phyloP scores from a whole-genome alignment of 2,329 filamentous ascomycete genomes.

The Aureobasidium sp. region DNA sequence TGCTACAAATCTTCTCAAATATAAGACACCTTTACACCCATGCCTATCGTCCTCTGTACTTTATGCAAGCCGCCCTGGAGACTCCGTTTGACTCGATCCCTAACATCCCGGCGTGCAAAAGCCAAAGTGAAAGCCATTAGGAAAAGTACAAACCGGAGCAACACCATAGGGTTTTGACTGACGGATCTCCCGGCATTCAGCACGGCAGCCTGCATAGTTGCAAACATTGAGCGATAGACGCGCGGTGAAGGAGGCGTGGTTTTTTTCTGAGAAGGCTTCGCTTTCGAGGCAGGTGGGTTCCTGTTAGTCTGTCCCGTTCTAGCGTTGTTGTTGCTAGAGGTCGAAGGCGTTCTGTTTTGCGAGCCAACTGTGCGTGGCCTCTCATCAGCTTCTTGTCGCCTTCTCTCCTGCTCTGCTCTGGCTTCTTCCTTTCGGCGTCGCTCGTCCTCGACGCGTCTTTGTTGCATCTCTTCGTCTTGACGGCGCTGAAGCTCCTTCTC shows the following conservation, averaged over 20 bases:
- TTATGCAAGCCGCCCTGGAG: conserved; percentile 69
- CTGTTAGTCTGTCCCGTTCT: background rate
- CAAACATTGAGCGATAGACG: conserved; percentile 34
- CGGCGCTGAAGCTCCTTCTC: conserved; percentile 55
- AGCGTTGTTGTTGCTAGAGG: conserved; percentile 1
- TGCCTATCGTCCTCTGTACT: conserved; percentile 73
- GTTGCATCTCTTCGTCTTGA: conserved; percentile 40
- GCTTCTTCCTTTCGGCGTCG: conserved; percentile 28
- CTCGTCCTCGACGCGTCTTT: conserved; percentile 37
- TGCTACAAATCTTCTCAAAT: conserved; percentile 45
- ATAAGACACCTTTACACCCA: conserved; percentile 97
- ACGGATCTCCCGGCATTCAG: conserved; percentile 43
- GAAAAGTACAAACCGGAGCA: conserved; percentile 63
- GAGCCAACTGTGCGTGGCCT: conserved; percentile 11
- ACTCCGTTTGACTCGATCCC: conserved; percentile 63
- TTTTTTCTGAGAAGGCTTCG: conserved; percentile 5
- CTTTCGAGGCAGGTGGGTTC: conserved; percentile 27
- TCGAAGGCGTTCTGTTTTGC: background rate
- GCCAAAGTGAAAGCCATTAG: conserved; percentile 68
- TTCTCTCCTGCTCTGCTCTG: conserved; percentile 31
- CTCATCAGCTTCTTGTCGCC: conserved; percentile 28
- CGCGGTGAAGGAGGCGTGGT: conserved; percentile 25
- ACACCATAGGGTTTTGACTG: conserved; percentile 45
- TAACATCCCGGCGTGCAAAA: conserved; percentile 63
- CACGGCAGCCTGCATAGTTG: conserved; percentile 40